Evolutionary conservation across 345 rosid genomes (phyloP).

Genomic region (Camelina neglecta): DNA sequence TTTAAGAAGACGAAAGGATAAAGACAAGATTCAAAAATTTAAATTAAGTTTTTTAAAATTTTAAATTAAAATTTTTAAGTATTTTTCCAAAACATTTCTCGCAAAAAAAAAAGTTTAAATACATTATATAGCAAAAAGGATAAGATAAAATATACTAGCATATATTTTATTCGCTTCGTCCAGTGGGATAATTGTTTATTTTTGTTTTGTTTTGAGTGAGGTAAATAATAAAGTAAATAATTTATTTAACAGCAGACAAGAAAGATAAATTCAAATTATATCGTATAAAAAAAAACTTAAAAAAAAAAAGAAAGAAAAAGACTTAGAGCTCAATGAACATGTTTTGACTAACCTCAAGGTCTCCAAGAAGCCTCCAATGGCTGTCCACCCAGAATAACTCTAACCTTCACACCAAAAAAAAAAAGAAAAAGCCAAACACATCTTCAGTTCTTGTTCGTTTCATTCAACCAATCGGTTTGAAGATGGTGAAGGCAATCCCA

Average conservation of each 20-base stretch:
- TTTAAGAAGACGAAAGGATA: not conserved
- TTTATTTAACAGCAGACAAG: not conserved
- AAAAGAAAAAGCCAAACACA: not conserved
- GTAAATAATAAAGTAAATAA: not conserved
- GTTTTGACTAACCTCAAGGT: constrained; percentile 26
- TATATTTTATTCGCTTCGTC: too few relatives aligned
- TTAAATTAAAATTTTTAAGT: not conserved
- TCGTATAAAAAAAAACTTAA: too few relatives aligned
- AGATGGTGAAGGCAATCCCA: constrained; percentile 29
- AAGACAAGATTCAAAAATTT: not conserved
- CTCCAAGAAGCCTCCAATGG: constrained; percentile 34
- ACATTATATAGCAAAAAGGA: not conserved
- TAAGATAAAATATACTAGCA: too few relatives aligned
- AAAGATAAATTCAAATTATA: not conserved
- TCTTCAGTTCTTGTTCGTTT: not conserved
- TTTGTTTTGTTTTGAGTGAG: not conserved
- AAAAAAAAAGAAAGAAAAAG: not conserved
- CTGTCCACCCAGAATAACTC: constrained; percentile 19
- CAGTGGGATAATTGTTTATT: not conserved
- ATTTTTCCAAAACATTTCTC: not conserved
- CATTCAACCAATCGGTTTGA: not conserved
- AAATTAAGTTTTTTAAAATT: not conserved
- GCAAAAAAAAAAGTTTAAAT: not conserved
- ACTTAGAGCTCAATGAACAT: constrained; percentile 17
- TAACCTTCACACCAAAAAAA: not conserved